These are phyloP conservation scores for Tulasnella calospora DNA, from an alignment of 768 basidiomycete species.

Conservation along the genomic window DNA sequence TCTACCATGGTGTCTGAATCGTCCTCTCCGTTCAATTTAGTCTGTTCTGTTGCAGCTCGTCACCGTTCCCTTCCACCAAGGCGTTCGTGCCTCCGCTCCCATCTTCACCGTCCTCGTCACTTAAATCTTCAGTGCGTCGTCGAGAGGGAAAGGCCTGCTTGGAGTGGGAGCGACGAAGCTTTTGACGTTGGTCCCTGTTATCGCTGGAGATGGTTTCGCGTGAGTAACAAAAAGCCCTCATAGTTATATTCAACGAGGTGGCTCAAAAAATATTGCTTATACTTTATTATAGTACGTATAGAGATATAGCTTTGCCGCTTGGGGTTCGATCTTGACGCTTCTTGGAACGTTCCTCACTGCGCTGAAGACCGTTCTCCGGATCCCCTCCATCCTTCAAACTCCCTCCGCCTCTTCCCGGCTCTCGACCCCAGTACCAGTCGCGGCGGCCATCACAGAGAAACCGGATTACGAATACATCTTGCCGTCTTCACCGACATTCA, in stretches of 20 bases:
- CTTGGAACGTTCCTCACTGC: constrained; percentile 88
- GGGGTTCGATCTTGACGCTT: constrained; percentile 82
- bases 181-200: constrained; percentile 73
- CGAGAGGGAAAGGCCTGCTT: constrained; percentile 33
- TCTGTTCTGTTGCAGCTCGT: constrained; percentile 75
- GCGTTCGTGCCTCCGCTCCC: constrained; percentile 82
- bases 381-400: constrained; percentile 74
- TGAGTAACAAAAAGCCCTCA: constrained; percentile 45
- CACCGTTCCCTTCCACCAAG: constrained; percentile 97
- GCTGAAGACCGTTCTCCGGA: constrained; percentile 87
- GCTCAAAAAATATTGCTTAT: no score
- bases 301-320: constrained; percentile 69
- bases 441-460: neutral
- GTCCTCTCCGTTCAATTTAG: no score
- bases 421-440: neutral
- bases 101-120: constrained; percentile 86
- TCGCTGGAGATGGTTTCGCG: constrained; percentile 91
- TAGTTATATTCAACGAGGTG: no score
- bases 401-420: constrained; percentile 25
- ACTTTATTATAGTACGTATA: no score
- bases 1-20: no score
- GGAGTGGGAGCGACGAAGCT: constrained; percentile 40
- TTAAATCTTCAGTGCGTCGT: constrained; percentile 57
- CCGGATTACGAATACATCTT: no score
- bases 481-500: neutral